phyloP scores from a whole-genome alignment of 1,139 yeast genomes.

The Debaryomyces sp. region DNA sequence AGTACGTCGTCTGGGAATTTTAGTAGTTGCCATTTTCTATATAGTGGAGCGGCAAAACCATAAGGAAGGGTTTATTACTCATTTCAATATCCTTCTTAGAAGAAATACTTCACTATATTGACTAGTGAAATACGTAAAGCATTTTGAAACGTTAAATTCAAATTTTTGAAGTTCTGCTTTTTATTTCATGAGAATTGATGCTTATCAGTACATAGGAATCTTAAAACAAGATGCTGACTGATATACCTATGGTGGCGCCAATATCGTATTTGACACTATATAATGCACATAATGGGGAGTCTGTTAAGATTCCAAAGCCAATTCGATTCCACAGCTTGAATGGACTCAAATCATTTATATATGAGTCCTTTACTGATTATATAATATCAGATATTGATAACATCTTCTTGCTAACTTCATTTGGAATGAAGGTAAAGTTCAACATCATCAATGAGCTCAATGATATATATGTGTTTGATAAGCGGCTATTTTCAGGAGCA shows the following conservation, averaged over 20 bases:
- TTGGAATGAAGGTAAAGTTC: constrained; percentile 63
- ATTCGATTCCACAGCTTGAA: constrained; percentile 44
- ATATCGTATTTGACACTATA: constrained; percentile 35
- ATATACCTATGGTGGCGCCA: constrained; percentile 10
- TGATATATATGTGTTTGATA: constrained; percentile 63
- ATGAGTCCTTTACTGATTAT: constrained; percentile 32
- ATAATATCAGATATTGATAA: constrained; percentile 42
- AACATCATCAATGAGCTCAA: constrained; percentile 46
- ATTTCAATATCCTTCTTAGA: not conserved
- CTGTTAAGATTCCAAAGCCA: constrained; percentile 42
- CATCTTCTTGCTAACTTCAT: constrained; percentile 63
- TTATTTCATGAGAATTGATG: constrained; percentile 1
- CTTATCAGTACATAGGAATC: constrained; percentile 2
- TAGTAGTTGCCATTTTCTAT: constrained; percentile 4
- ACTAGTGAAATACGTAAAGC: not conserved
- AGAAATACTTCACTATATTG: not conserved
- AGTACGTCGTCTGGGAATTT: not conserved
- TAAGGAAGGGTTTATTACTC: not conserved
- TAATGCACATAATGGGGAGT: constrained; percentile 45
- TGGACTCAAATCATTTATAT: constrained; percentile 44
- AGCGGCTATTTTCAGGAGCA: constrained; percentile 44
- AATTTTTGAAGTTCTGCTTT: not conserved
- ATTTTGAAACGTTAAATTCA: not conserved
- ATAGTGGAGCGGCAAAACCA: constrained; percentile 4
- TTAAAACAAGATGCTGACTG: constrained; percentile 4